Evolutionary conservation across 2,329 filamentous ascomycete species (phyloP), one percentile per base, ranked within the genome.

Genomic region (Diaporthe longicolla): DNA sequence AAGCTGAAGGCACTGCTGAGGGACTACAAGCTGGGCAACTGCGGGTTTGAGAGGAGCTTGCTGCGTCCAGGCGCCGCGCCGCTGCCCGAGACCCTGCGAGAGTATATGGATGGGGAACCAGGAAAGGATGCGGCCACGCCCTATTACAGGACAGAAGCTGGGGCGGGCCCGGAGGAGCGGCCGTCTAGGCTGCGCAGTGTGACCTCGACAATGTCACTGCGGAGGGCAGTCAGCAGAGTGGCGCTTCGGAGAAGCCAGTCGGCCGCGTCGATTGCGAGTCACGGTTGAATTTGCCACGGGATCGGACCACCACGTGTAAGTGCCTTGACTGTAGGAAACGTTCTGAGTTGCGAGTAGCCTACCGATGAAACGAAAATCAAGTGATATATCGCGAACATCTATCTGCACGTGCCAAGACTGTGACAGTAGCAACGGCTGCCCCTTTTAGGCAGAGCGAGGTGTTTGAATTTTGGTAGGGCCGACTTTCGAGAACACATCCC

Each of bases 1-100:
- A 72, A 72, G 52, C 71, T 72, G 26, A 72, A 68, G 59, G 35
- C 35, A 1, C 50, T 72, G 71, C 59, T 72, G 59, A 72, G 32
- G 52, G 71, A 66, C 50, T 40, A 35, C n/a, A 65, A 58, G 45
- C 50, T 72, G 50, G 45, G 59, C 50, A 40, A 58, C n/a, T 63
- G 24, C 61, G 52, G 40, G 3, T 55, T 72, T 29, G 35, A 45
- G 35, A 54, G 71, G 52, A 72, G 71, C 45, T 32, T 72, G 37
- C 37, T 72, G 37, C 26, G 50, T 26, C 59, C 50, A 5, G 71
- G 71, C 26, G 57, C 71, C 21, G 13, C 29, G 21, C 71, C 71
- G 37, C 52, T 72, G 71, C 71, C 71, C 8, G 71, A 72, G 61
- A 72, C 71, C 0, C 52, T 72, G 21, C 50, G 54, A 4, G 71